Evolutionary conservation across 2,329 filamentous ascomycete species (phyloP).

Genomic region (Triangularia setosa): DNA sequence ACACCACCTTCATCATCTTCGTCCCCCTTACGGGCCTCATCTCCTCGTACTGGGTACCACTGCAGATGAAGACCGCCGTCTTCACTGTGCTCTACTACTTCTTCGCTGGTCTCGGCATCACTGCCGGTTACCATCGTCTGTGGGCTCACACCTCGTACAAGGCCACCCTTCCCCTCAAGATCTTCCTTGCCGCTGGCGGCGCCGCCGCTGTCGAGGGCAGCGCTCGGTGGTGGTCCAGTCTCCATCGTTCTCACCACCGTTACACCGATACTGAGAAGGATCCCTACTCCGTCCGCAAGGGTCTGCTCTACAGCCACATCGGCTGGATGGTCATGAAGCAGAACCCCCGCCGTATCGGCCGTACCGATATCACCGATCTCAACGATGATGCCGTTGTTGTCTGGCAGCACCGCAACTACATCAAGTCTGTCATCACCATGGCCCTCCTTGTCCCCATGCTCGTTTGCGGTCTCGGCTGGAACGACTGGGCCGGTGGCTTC

Average conservation of each 20-base stretch:
- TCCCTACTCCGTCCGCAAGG: slow-evolving; percentile 87
- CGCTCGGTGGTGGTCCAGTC: slow-evolving; percentile 84
- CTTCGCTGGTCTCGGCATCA: slow-evolving; percentile 76
- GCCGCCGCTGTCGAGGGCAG: slow-evolving; percentile 82
- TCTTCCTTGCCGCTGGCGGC: slow-evolving; percentile 77
- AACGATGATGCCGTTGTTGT: slow-evolving; percentile 83
- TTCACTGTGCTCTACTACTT: slow-evolving; percentile 79
- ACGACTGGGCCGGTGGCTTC: slow-evolving; percentile 77
- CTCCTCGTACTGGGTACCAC: slow-evolving; percentile 72
- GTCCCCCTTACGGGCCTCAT: slow-evolving; percentile 72
- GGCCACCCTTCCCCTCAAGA: slow-evolving; percentile 68
- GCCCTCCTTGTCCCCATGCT: slow-evolving; percentile 71
- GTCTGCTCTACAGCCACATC: slow-evolving; percentile 76
- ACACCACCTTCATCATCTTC: slow-evolving; percentile 74
- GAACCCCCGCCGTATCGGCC: slow-evolving; percentile 83
- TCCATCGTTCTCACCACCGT: slow-evolving; percentile 82
- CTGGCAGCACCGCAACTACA: slow-evolving; percentile 84
- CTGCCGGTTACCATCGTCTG: slow-evolving; percentile 69
- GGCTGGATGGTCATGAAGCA: slow-evolving; percentile 95
- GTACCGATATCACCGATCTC: slow-evolving; percentile 82
- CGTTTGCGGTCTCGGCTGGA: slow-evolving; percentile 74
- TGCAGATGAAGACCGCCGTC: slow-evolving; percentile 66
- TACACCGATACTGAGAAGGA: slow-evolving; percentile 93
- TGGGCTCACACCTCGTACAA: slow-evolving; percentile 87
- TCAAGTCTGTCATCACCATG: slow-evolving; percentile 75